Conservation (phyloP, 257 asterid species). For the Leptodermis oblonga region DNA sequence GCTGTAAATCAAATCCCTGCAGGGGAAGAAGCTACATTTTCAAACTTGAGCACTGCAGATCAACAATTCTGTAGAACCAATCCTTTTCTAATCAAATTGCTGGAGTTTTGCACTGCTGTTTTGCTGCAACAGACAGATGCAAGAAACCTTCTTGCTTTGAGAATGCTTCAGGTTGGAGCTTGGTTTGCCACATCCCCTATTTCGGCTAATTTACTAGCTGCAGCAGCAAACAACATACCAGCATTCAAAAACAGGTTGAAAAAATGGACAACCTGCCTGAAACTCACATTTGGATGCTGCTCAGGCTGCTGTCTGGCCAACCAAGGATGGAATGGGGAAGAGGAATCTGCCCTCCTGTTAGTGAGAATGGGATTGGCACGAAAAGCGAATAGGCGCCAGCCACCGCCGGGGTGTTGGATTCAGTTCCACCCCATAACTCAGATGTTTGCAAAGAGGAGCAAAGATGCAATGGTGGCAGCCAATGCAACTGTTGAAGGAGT, state of each 20-base stretch:
- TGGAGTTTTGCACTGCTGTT: slow-evolving; percentile 40
- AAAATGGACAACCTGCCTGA: slow-evolving; percentile 50
- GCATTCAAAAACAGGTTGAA: slow-evolving; percentile 36
- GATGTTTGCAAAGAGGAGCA: slow-evolving; percentile 37
- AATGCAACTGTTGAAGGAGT: slow-evolving; percentile 63
- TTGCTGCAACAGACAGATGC: slow-evolving; percentile 44
- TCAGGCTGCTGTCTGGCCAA: slow-evolving; percentile 37
- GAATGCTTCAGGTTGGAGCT: slow-evolving; percentile 75
- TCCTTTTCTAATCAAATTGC: slow-evolving; percentile 52
- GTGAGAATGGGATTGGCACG: slow-evolving; percentile 68
- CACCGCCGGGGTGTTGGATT: slow-evolving; percentile 69
- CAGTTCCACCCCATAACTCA: slow-evolving; percentile 78
- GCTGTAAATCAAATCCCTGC: slow-evolving; percentile 45
- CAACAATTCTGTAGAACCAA: slow-evolving; percentile 52
- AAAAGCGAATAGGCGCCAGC: slow-evolving; percentile 47
- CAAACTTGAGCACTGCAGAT: slow-evolving; percentile 38
- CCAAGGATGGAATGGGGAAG: slow-evolving; percentile 67
- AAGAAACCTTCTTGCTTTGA: slow-evolving; percentile 38
- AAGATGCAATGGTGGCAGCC: slow-evolving; percentile 41
- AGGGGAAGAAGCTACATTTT: slow-evolving; percentile 45
- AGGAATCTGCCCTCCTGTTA: slow-evolving; percentile 60
- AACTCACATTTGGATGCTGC: slow-evolving; percentile 41
- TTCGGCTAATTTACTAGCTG: slow-evolving; percentile 51
- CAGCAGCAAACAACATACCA: slow-evolving; percentile 59
- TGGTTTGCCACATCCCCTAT: slow-evolving; percentile 82